These are phyloP conservation scores for Thelonectria rubi DNA, from an alignment of 2,329 filamentous ascomycete species.

Conservation along the genomic window DNA sequence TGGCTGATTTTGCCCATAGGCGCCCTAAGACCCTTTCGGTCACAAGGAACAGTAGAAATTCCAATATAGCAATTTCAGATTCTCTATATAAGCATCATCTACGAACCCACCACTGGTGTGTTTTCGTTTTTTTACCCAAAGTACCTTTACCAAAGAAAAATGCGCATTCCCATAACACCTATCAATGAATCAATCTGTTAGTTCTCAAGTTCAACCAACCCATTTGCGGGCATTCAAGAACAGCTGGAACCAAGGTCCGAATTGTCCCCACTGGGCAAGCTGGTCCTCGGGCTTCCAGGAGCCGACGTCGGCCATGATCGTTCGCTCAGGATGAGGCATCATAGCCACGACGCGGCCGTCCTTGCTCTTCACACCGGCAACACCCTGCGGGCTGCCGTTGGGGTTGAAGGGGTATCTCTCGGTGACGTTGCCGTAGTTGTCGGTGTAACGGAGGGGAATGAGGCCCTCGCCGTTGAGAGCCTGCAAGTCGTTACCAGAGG, in stretches of 20 bases:
- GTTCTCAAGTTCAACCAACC: slow-evolving; percentile 67
- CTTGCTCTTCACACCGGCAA: slow-evolving; percentile 79
- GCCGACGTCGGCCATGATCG: slow-evolving; percentile 79
- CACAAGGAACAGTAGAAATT: too few relatives aligned
- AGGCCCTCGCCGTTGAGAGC: slow-evolving; percentile 72
- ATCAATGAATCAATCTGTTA: slow-evolving; percentile 18
- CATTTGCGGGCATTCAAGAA: slow-evolving; percentile 89
- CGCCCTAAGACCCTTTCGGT: too few relatives aligned
- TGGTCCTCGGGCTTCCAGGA: slow-evolving; percentile 74
- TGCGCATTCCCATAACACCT: slow-evolving; percentile 19
- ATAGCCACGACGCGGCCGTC: slow-evolving; percentile 86
- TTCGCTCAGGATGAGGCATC: slow-evolving; percentile 96
- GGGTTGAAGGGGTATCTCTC: slow-evolving; percentile 88
- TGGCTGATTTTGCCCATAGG: too few relatives aligned
- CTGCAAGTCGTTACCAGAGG: slow-evolving; percentile 60
- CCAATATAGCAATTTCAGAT: slow-evolving; percentile 7
- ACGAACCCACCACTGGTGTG: slow-evolving; percentile 16
- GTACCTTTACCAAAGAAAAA: slow-evolving; percentile 16
- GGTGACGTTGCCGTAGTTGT: slow-evolving; percentile 79
- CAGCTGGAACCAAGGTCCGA: slow-evolving; percentile 85
- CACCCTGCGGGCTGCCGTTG: slow-evolving; percentile 83
- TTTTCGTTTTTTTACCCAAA: slow-evolving; percentile 19
- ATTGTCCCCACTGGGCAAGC: slow-evolving; percentile 76
- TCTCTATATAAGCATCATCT: slow-evolving; percentile 17
- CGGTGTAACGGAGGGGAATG: slow-evolving; percentile 82